phyloP scores from a whole-genome alignment of 129 eudicot genomes.

The Tagetes patula region DNA sequence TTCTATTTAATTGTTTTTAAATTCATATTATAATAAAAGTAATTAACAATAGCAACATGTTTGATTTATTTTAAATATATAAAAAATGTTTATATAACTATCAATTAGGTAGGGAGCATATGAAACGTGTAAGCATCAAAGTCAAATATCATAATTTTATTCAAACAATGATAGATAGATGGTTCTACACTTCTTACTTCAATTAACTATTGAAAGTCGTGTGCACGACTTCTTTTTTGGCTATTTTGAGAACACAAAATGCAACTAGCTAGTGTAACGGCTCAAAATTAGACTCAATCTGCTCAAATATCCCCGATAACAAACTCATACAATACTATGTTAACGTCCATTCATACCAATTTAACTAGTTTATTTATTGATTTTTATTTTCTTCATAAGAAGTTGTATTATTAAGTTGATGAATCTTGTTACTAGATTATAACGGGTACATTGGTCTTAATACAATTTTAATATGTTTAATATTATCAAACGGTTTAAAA shows the following conservation, averaged over 20 bases:
- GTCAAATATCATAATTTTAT: background rate
- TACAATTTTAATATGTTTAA: no score
- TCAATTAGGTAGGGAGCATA: background rate
- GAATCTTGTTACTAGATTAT: no score
- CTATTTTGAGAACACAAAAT: background rate
- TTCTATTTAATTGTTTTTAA: no score
- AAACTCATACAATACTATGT: background rate
- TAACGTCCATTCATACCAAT: background rate
- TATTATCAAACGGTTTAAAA: no score
- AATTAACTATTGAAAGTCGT: background rate
- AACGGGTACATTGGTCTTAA: no score
- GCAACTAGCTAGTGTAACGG: background rate
- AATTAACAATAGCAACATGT: background rate
- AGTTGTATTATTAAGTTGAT: no score
- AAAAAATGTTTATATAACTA: background rate
- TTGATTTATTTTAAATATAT: background rate
- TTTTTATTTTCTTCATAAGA: no score
- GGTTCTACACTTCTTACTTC: background rate
- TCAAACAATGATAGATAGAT: background rate
- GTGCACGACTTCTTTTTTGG: background rate
- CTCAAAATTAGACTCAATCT: background rate
- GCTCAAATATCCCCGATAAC: no score
- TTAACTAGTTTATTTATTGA: no score
- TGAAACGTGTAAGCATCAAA: conserved; percentile 7
- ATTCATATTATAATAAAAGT: no score